Base-by-base conservation (phyloP, 345 rosid genomes). In the Brassica nigra region DNA sequence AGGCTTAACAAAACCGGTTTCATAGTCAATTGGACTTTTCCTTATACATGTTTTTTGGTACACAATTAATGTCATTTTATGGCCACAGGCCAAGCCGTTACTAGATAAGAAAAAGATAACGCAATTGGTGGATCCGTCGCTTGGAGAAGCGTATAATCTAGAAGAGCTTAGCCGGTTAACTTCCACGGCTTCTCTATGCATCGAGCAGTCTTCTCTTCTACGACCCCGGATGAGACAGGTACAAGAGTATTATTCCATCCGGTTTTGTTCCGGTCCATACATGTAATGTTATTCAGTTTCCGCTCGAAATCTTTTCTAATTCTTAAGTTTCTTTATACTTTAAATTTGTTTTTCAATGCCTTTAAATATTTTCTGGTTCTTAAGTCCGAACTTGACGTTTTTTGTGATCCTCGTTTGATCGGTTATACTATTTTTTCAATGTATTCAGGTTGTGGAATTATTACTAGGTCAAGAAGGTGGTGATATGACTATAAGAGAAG, bases 201-300 rank as follows among this genome's bases (percentile, higher is more conserved):
- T 90, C 33, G 89, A 95, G 66, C 92, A 85, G 30, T 95, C 97
- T 75, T 89, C 99, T 31, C 52, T 92, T 80, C 83, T 92, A 34
- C 95, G 99, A 69, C 97, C 99, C 15, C 86, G 83, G 65, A 95
- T 92, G 95, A 91, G 89, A 68, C 94, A 92, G 94, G 99, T 83
- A 85, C 82, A 79, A 54, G 80, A 79, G 54, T 69, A 33, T 34
- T 5, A 16, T 6, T 33, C 78, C 16, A 61, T 59, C 69, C n/a
- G 28, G 55, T 47, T 47, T 14, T 16, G 55, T 14, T 47, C 16
- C 34, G 33, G 52, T 66, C 39, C 20, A 29, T 30, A 30, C 66
- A 62, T 47, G 55, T 62, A 12, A 36, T 28, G 1, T 27, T 28
- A 61, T 28, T 61, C 16, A 28, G 65, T 61, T 59, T 11, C 4